phyloP scores from a whole-genome alignment of 352 stramenopile genomes.

The Blastocystis sp. region DNA sequence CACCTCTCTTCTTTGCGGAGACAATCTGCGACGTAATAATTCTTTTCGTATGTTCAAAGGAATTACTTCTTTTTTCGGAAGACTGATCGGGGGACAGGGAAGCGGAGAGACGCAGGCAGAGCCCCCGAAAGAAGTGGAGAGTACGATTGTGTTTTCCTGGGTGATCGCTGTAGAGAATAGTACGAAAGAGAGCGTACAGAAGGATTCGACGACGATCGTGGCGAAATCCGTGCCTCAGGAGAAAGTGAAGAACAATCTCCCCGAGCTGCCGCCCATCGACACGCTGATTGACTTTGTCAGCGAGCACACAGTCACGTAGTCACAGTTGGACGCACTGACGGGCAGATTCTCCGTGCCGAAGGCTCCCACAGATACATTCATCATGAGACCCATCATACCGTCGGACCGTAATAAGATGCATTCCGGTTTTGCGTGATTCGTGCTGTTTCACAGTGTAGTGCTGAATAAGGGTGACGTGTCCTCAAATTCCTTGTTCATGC shows the following conservation, averaged over 20 bases:
- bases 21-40: not conserved
- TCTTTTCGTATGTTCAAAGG: constrained; percentile 52
- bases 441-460: constrained; percentile 7
- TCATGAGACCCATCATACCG: constrained; percentile 65
- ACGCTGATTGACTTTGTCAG: constrained; percentile 65
- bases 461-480: constrained; percentile 68
- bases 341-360: constrained; percentile 45
- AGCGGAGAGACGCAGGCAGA: not conserved
- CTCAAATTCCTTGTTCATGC: constrained; percentile 66
- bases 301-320: constrained; percentile 28
- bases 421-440: not conserved
- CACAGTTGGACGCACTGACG: not conserved
- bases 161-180: not conserved
- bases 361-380: constrained; percentile 30
- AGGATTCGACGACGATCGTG: not conserved
- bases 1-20: not conserved
- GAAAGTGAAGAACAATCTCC: not conserved
- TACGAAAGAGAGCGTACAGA: not conserved
- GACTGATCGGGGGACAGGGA: not conserved
- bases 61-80: constrained; percentile 42
- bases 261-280: constrained; percentile 23
- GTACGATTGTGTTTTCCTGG: not conserved
- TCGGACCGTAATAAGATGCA: constrained; percentile 66
- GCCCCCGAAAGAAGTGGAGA: not conserved
- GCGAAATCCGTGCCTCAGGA: not conserved